A percentile compares a stretch with the other conserved stretches of the same genome.
These are phyloP conservation scores for Mycena leptocephala DNA, from an alignment of 768 basidiomycete species.

Conservation along the genomic window DNA sequence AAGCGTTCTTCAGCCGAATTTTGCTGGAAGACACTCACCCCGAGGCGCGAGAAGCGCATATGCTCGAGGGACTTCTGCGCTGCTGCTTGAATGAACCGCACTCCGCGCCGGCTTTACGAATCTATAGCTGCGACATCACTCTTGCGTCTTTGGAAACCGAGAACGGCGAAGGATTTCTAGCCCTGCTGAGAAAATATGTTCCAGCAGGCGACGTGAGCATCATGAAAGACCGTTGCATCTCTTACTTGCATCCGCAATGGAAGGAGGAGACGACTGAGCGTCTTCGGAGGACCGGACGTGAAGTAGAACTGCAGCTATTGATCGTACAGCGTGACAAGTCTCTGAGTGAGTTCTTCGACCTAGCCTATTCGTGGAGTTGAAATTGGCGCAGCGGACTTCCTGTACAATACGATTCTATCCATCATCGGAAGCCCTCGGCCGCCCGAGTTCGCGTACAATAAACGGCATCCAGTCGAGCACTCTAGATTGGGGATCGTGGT, in stretches of 20 bases:
- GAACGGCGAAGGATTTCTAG: not conserved
- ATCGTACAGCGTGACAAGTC: not conserved
- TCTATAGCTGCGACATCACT: conserved; percentile 9
- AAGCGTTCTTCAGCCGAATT: conserved; percentile 11
- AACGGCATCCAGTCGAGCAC: not conserved
- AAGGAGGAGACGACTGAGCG: not conserved
- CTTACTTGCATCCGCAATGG: not conserved
- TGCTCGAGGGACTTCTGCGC: conserved; percentile 7
- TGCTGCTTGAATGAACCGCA: not conserved
- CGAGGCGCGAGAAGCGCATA: conserved; percentile 8
- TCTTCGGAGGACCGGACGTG: not conserved
- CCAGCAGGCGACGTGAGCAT: not conserved
- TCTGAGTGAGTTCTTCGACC: not conserved
- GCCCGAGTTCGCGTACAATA: not conserved
- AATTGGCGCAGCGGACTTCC: not conserved
- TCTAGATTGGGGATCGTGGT: conserved; percentile 12
- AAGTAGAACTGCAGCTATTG: not conserved
- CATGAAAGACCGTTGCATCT: conserved; percentile 1
- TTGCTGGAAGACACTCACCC: conserved; percentile 6
- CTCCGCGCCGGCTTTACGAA: not conserved
- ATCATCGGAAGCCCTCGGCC: conserved; percentile 9
- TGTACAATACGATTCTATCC: conserved; percentile 10
- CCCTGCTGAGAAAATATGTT: conserved; percentile 3
- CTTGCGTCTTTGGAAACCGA: conserved; percentile 2
- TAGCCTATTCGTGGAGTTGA: not conserved